A percentile compares a stretch with the other conserved stretches of the same genome.
Evolutionary conservation across 108 stramenopile species (phyloP).

Genomic region (Cyclotella kingstonii): DNA sequence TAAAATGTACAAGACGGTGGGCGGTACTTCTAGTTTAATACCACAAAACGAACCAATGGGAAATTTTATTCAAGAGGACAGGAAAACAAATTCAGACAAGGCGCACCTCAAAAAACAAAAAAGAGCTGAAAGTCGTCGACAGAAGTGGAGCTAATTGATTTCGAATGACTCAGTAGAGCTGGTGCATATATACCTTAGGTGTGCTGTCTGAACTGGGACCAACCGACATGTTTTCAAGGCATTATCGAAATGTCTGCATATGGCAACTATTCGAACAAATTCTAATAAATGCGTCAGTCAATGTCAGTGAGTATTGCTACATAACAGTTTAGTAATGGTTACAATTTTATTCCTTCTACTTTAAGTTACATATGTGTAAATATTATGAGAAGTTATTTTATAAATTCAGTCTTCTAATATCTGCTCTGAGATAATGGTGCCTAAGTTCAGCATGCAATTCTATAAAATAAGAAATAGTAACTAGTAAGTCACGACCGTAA

Average conservation of each 20-base stretch:
- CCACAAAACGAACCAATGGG: slow-evolving; percentile 4
- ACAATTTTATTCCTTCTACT: too few species aligned
- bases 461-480: neutral
- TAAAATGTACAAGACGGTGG: slow-evolving; percentile 37
- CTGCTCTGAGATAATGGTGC: neutral
- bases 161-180: neutral
- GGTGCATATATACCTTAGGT: neutral
- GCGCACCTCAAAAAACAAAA: slow-evolving; percentile 40
- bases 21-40: slow-evolving; percentile 6
- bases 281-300: too few species aligned
- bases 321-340: too few species aligned
- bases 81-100: slow-evolving; percentile 13
- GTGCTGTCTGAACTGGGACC: neutral
- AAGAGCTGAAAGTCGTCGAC: slow-evolving; percentile 50
- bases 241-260: too few species aligned
- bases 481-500: too few species aligned
- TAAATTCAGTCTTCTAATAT: neutral
- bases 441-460: neutral
- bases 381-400: neutral
- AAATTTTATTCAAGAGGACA: neutral
- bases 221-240: too few species aligned
- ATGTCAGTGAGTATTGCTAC: too few species aligned
- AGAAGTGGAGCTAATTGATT: slow-evolving; percentile 36
- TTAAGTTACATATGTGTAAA: neutral
- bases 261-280: too few species aligned